Evolutionary conservation across 1,139 yeast species (phyloP).

Genomic region (Meyerozyma smithsonii): DNA sequence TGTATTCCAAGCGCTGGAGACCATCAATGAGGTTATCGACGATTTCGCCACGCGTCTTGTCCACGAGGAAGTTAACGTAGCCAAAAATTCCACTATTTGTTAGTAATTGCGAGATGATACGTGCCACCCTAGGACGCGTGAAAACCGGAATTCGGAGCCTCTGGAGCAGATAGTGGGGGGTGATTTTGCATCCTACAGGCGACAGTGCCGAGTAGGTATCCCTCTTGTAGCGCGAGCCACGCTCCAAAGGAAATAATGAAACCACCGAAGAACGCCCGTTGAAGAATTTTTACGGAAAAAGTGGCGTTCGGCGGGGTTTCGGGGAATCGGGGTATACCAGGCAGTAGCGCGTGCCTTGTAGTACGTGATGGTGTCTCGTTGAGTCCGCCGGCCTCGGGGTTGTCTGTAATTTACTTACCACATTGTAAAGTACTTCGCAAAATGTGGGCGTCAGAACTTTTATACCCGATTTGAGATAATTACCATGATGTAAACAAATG

Average conservation of each 20-base stretch:
- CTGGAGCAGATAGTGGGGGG: background rate
- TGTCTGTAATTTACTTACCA: conserved; percentile 1
- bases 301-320: no score
- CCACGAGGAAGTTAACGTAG: conserved; percentile 92
- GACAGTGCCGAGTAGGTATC: no score
- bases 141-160: no score
- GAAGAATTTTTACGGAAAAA: no score
- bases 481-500: conserved; percentile 2
- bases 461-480: conserved; percentile 3
- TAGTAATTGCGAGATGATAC: conserved; percentile 11
- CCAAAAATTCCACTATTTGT: conserved; percentile 93
- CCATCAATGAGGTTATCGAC: conserved; percentile 88
- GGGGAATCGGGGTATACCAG: no score
- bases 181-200: no score
- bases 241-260: no score
- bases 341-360: no score
- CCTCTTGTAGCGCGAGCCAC: no score
- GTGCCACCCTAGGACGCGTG: background rate
- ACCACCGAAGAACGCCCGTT: background rate
- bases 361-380: background rate
- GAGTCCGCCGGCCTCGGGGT: background rate
- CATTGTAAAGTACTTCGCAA: conserved; percentile 2
- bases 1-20: conserved; percentile 86
- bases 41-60: conserved; percentile 88
- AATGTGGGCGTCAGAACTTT: conserved; percentile 2